Conservation (phyloP, 2,329 filamentous ascomycete species). For the Epichloe gansuensis region DNA sequence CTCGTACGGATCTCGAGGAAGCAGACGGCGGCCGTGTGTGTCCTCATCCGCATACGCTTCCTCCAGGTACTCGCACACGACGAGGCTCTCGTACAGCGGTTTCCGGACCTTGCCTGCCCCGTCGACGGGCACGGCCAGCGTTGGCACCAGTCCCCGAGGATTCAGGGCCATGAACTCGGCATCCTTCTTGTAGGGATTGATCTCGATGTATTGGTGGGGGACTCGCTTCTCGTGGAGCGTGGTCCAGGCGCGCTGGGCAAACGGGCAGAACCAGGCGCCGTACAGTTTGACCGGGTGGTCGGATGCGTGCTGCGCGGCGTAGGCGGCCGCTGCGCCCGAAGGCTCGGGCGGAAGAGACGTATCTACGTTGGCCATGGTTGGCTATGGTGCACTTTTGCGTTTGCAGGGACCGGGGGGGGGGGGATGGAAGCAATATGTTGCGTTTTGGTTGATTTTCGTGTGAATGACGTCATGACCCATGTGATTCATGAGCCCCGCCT, state of each 20-base stretch:
- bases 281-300: slow-evolving; percentile 51
- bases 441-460: not conserved
- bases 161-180: slow-evolving; percentile 56
- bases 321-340: slow-evolving; percentile 34
- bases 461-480: not conserved
- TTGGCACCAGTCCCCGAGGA: slow-evolving; percentile 63
- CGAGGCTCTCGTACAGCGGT: slow-evolving; percentile 58
- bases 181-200: slow-evolving; percentile 67
- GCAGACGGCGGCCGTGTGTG: slow-evolving; percentile 32
- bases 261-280: slow-evolving; percentile 62
- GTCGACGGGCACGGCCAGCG: slow-evolving; percentile 37
- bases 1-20: slow-evolving; percentile 50
- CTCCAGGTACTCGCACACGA: slow-evolving; percentile 66
- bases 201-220: slow-evolving; percentile 62
- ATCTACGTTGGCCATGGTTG: slow-evolving; percentile 32
- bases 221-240: slow-evolving; percentile 61
- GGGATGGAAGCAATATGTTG: not conserved
- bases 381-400: slow-evolving; percentile 21
- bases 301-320: slow-evolving; percentile 31
- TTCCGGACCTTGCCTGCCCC: slow-evolving; percentile 25
- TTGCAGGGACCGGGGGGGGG: not conserved
- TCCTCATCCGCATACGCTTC: slow-evolving; percentile 46
- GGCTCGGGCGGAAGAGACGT: slow-evolving; percentile 33
- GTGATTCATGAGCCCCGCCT: too few relatives aligned
- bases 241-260: slow-evolving; percentile 61